Base-by-base conservation (phyloP, 1,284 basidiomycete species). In the Omphalotus olearius region DNA sequence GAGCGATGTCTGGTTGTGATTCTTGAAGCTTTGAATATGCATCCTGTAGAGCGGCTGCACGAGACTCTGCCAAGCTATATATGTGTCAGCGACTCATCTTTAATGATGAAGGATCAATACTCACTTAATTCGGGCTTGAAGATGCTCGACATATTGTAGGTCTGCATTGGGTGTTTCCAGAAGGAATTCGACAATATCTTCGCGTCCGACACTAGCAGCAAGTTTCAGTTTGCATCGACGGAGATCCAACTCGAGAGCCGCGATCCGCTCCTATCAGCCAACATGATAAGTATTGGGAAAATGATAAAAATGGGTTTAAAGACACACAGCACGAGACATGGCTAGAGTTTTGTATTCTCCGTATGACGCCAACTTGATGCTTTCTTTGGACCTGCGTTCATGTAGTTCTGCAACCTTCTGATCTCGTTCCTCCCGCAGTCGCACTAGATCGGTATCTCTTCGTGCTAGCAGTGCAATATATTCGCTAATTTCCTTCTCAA, bases 361-460 rank as follows among this genome's bases (percentile, higher is more conserved):
- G 4, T 81, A 64, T 14, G 84, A 83, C n/a, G 79, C 72, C 40
- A 77, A 62, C 64, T 85, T 88, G 50, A 83, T 72, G 40, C 68
- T 66, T 37, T 93, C 89, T 56, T 78, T 81, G 23, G 82, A 78
- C 63, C 81, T 85, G 51, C 86, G 77, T 63, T 94, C 91, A 35
- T 75, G 69, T 35, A 93, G 62, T 60, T 96, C 91, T 1, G 85
- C 80, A 11, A 71, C 69, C 42, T 80, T 72, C 55, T 92, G 88
- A 62, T 97, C 93, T 36, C 93, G 82, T 57, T 87, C 79, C 45
- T 88, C 87, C 23, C 94, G 82, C 30, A 97, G 73, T 42, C 94
- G 82, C 14, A 78, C 72, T 53, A 85, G 78, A 57, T 97, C 93
- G 0, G 72, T 68, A 60, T 95, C 90, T 47, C 86, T 82, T 62